Base-by-base conservation (phyloP, 2,329 filamentous ascomycete species). In the Sporothrix mexicana region DNA sequence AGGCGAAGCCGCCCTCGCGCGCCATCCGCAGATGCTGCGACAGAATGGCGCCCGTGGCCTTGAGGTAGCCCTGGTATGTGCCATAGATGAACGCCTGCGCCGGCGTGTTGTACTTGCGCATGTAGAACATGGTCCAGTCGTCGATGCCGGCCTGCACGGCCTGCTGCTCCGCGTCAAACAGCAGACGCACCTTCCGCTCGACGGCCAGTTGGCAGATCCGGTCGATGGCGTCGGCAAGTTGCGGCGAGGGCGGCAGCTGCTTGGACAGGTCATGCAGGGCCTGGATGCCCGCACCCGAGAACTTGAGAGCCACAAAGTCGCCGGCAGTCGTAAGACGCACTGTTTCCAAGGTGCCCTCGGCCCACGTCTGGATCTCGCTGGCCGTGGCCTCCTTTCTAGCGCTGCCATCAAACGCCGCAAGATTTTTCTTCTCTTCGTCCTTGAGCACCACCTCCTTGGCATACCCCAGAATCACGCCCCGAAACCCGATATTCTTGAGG, bases 141-240 rank as follows among this genome's bases (percentile, higher is more conserved):
- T 96, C 91, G 74, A 97, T 95, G 8, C 93, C 93, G 6, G 87
- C 84, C 82, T 97, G 93, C 43, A 96, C 87, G 72, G 88, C 87
- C 72, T 91, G 90, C 80, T 97, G 93, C 82, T 98, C 95, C 1
- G 94, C 95, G 75, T 97, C 93, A 75, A 97, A 93, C 1, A 97
- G 88, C 0, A 98, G 86, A 2, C 89, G 87, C 2, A 97, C 89
- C 30, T 91, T 89, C 69, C 91, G 89, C 51, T 88, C 83, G 1
- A 88, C 86, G 0, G 94, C 94, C 17, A 92, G 87, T 64, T 90
- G 84, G 82, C 94, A 97, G 75, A 97, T 91, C 67, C 88, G 85
- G 76, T 93, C 88, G 74, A 97, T 93, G 15, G 92, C 91, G 15
- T 87, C 82, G 70, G 87, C 85, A 77, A 97, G 90, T 8, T 87